Base-by-base conservation (phyloP, 495 filamentous ascomycete species). In the Penicillium flavigenum region DNA sequence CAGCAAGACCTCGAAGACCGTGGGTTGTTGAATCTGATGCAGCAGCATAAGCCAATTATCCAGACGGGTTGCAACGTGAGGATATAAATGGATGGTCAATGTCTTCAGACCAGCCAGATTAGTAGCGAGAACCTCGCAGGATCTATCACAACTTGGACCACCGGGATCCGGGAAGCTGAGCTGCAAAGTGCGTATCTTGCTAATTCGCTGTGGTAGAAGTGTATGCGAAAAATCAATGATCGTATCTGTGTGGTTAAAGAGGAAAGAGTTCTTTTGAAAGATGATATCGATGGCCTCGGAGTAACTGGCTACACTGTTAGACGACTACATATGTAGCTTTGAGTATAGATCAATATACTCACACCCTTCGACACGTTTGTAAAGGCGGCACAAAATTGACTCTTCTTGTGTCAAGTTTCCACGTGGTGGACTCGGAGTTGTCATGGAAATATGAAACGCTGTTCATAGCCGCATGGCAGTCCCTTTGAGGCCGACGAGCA, bases 11-110 rank as follows among this genome's bases (percentile, higher is more conserved):
- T 27, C 20, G 20, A 39, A 51, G 3, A 26, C 12, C 5, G 31
- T 24, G 14, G 48, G 11, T 3, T 51, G 48, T 34, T 17, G 19
- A n/a, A 51, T 39, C 20, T 38, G 48, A 51, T 39, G 20, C 12
- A 51, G 32, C 5, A 32, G 48, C 5, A 27, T 36, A n/a, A 51
- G 48, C 32, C 31, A 36, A 39, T 12, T 1, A n/a, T 50, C 47
- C 32, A 50, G 5, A 14, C 3, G 6, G 1, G 24, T 24, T 7
- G 3, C 2, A 2, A 2, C 32, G 14, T 26, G 32, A 39, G 32
- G 32, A 38, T 36, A 39, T 29, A 51, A 17, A 51, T 19, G 48
- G 20, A 51, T 51, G 9, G 31, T 51, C 48, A 51, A 38, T 5
- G 12, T 39, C 31, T 36, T 36, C 19, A 51, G 31, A 5, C 14